Conservation (phyloP, 192 early-diverging fungal species). For the Podila verticillata region DNA sequence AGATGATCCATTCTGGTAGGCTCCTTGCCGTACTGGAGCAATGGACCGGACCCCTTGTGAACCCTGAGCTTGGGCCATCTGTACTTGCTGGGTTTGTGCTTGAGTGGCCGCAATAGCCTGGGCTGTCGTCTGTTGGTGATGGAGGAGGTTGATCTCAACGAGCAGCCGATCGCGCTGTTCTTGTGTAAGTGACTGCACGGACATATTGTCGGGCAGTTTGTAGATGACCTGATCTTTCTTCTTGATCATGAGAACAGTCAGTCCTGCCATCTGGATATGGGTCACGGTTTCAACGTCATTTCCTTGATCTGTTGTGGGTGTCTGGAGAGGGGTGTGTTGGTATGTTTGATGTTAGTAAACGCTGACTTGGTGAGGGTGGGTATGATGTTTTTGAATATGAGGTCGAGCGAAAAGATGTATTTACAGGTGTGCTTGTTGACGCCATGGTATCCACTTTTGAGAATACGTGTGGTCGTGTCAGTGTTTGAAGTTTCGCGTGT, state of each 20-base stretch:
- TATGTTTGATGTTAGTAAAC: neutral
- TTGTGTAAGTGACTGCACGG: slow-evolving; percentile 53
- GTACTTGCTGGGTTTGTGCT: slow-evolving; percentile 39
- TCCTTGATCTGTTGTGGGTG: neutral
- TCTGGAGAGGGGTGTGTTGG: neutral
- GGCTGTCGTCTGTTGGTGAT: slow-evolving; percentile 49
- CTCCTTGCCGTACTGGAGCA: slow-evolving; percentile 13
- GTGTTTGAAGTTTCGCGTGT: too few relatives aligned
- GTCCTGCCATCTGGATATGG: slow-evolving; percentile 53
- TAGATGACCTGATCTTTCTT: slow-evolving; percentile 62
- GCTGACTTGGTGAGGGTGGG: neutral
- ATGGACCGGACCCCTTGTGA: slow-evolving; percentile 16
- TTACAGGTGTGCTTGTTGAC: slow-evolving; percentile 3
- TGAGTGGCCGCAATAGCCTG: slow-evolving; percentile 36
- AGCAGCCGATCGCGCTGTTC: slow-evolving; percentile 55
- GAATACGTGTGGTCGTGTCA: too few relatives aligned
- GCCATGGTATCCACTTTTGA: neutral
- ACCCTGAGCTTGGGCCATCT: slow-evolving; percentile 20
- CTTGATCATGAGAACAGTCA: slow-evolving; percentile 55
- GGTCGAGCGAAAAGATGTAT: neutral
- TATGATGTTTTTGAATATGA: neutral
- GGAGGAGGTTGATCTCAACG: slow-evolving; percentile 58
- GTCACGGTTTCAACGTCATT: slow-evolving; percentile 40
- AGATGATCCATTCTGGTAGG: slow-evolving; percentile 5
- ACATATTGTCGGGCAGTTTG: slow-evolving; percentile 65